Evolutionary conservation across 2,329 filamentous ascomycete genomes (phyloP), one percentile per base, ranked within the genome.

Genomic region (Penicillium psychrosexuale): DNA sequence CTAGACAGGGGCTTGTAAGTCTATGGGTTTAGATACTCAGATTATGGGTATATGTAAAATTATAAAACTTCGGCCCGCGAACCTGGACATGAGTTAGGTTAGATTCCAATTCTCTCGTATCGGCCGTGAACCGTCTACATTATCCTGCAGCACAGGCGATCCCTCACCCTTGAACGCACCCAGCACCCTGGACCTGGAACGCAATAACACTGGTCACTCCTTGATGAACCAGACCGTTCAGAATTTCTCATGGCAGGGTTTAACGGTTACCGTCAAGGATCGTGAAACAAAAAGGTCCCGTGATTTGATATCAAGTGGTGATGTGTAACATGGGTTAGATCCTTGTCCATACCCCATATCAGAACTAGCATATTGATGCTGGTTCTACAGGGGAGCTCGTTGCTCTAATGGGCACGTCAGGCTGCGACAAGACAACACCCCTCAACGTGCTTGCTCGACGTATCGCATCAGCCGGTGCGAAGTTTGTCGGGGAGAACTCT

Each of bases 381-480:
- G 11, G 15, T n/a, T 50, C 8, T 37, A 30, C 66, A 79, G 89
- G 88, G 30, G 86, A 91, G 65, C 77, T 92, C 39, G 81, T 90
- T 57, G 91, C 90, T 37, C 74, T 95, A 43, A 93, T 95, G 89
- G 91, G 91, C 24, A 90, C 90, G 8, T 84, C 77, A n/a, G 77
- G 78, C 27, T 76, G 84, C 54, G 91, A 91, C 47, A 96, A 96
- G 72, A 94, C 91, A 0, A 95, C 90, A 0, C 80, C 96, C 0
- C 80, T 96, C 34, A 92, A 95, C 69, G 84, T 89, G 5, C 83
- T 95, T 13, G 90, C 91, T 7, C 82, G 84, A 54, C 79, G 86
- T 57, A 76, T 76, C 58, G 76, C 77, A 12, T 77, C 78, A 0
- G 77, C 82, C 1, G 80, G 81, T 3, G 78, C 84, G 2, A 78